phyloP scores from a whole-genome alignment of 1,139 yeast genomes.

The Hansenula sp. region DNA sequence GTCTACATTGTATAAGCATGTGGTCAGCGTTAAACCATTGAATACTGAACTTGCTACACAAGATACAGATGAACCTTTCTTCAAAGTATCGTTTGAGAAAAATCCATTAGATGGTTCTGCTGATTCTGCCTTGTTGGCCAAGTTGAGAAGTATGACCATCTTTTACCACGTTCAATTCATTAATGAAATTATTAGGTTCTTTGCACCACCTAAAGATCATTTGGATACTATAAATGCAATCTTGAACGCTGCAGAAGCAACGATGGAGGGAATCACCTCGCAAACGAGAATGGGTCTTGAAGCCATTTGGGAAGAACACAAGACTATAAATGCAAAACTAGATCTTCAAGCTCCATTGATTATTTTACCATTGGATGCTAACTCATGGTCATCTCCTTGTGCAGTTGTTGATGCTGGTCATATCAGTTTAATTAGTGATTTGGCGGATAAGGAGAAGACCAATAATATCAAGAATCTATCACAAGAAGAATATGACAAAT shows the following conservation, averaged over 20 bases:
- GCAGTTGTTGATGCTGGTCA: constrained; percentile 96
- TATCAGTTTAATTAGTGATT: constrained; percentile 75
- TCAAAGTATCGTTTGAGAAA: constrained; percentile 76
- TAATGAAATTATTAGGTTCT: constrained; percentile 70
- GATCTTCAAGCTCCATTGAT: constrained; percentile 94
- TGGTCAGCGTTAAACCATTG: constrained; percentile 79
- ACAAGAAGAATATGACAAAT: constrained; percentile 59
- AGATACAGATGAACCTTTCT: constrained; percentile 51
- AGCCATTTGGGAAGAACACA: constrained; percentile 91
- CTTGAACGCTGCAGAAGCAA: constrained; percentile 92
- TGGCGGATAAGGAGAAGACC: constrained; percentile 68
- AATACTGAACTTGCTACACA: constrained; percentile 29
- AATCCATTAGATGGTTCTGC: constrained; percentile 85
- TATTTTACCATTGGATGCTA: constrained; percentile 82
- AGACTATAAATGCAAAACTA: constrained; percentile 77
- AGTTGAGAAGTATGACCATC: constrained; percentile 82
- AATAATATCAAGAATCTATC: constrained; percentile 68
- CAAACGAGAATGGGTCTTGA: constrained; percentile 93
- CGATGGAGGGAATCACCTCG: constrained; percentile 84
- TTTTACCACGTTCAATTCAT: constrained; percentile 82
- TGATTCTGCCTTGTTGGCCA: constrained; percentile 70
- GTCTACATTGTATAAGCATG: constrained; percentile 69
- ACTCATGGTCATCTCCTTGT: constrained; percentile 80
- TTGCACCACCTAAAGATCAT: constrained; percentile 84
- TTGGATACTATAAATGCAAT: constrained; percentile 88